Percentiles rank a stretch among this genome's conserved stretches.
phyloP scores from a whole-genome alignment of 768 basidiomycete genomes.

The Cytidiella melzeri region DNA sequence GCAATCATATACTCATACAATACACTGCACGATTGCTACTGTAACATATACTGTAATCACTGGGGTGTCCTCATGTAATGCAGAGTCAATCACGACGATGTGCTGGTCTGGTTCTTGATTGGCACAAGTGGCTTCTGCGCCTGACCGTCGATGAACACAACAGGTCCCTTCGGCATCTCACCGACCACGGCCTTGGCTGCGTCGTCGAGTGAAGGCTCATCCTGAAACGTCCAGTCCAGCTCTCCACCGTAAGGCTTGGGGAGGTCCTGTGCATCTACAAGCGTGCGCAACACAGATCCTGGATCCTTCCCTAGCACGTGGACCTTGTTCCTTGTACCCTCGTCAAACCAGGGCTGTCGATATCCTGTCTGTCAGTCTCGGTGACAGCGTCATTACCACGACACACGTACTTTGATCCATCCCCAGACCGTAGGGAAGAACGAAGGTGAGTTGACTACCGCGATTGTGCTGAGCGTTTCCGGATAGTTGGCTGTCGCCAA shows the following conservation, averaged over 20 bases:
- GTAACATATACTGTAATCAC: not conserved
- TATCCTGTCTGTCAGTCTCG: not conserved
- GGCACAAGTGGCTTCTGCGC: slow-evolving; percentile 23
- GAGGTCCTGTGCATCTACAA: slow-evolving; percentile 45
- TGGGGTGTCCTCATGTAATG: not conserved
- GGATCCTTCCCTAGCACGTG: slow-evolving; percentile 63
- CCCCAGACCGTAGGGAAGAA: slow-evolving; percentile 83
- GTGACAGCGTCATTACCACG: too few relatives aligned
- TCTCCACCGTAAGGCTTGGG: slow-evolving; percentile 72
- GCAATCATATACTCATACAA: not conserved
- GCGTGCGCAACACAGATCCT: slow-evolving; percentile 41
- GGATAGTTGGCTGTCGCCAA: slow-evolving; percentile 80
- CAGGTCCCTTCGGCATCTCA: slow-evolving; percentile 51
- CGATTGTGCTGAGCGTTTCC: slow-evolving; percentile 64
- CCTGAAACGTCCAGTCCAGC: slow-evolving; percentile 64
- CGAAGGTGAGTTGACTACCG: slow-evolving; percentile 70
- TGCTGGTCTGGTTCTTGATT: not conserved
- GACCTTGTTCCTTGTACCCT: slow-evolving; percentile 71
- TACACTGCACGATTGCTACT: too few relatives aligned
- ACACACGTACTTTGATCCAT: slow-evolving; percentile 63
- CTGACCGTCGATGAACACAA: slow-evolving; percentile 41
- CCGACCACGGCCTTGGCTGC: slow-evolving; percentile 40
- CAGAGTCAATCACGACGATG: not conserved
- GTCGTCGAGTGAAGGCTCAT: slow-evolving; percentile 60
- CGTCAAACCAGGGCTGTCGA: slow-evolving; percentile 76